phyloP scores from a whole-genome alignment of 371 early-diverging fungal species.

The Homolaphlyctis polyrhiza region DNA sequence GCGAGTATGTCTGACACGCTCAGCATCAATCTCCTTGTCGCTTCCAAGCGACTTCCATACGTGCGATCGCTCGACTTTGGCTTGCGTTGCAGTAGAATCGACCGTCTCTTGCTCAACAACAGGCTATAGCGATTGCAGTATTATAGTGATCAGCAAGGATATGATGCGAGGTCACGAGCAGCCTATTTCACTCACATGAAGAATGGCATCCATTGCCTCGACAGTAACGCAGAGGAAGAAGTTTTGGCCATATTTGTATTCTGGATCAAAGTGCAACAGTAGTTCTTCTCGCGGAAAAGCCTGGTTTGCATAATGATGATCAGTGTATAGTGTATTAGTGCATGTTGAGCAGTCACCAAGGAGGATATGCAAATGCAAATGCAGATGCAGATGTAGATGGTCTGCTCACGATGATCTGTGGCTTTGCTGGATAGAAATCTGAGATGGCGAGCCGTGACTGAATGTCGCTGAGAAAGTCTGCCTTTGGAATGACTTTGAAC shows the following conservation, averaged over 20 bases:
- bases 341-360: not conserved
- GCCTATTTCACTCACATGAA: slow-evolving; percentile 20
- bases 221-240: slow-evolving; percentile 34
- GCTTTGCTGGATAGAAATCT: slow-evolving; percentile 48
- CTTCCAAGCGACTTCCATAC: slow-evolving; percentile 46
- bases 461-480: slow-evolving; percentile 45
- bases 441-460: slow-evolving; percentile 41
- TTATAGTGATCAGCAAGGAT: not conserved
- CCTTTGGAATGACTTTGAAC: slow-evolving; percentile 44
- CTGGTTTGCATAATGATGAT: slow-evolving; percentile 14
- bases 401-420: slow-evolving; percentile 30
- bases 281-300: slow-evolving; percentile 43
- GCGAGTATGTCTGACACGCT: slow-evolving; percentile 29
- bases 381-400: not conserved
- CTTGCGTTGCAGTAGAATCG: slow-evolving; percentile 10
- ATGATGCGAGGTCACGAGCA: not conserved
- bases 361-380: not conserved
- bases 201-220: slow-evolving; percentile 32
- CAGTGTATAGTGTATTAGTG: not conserved
- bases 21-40: slow-evolving; percentile 50
- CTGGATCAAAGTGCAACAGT: slow-evolving; percentile 41
- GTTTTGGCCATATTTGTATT: slow-evolving; percentile 50
- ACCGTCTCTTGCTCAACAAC: slow-evolving; percentile 10
- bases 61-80: slow-evolving; percentile 24
- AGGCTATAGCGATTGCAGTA: slow-evolving; percentile 12